Conservation (phyloP, 768 basidiomycete genomes). For the Russula brevipes region DNA sequence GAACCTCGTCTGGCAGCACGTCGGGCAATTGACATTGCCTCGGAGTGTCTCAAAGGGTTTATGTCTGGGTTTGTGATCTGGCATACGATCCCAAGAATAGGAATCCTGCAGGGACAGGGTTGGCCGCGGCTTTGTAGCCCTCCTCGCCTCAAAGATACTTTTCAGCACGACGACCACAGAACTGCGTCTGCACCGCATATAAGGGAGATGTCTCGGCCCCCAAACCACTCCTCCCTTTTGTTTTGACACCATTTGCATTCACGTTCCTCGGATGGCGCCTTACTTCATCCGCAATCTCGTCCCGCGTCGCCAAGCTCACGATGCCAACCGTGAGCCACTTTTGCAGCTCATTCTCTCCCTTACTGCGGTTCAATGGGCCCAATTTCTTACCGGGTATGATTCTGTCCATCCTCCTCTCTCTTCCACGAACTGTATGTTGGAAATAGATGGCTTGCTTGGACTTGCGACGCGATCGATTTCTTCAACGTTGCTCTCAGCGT, state of each 20-base stretch:
- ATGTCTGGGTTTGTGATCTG: background rate
- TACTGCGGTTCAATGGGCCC: conserved; percentile 47
- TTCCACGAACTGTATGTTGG: background rate
- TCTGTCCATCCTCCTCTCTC: background rate
- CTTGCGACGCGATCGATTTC: conserved; percentile 81
- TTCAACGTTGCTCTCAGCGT: conserved; percentile 69
- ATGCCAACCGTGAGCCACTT: conserved; percentile 31
- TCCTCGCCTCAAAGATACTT: background rate
- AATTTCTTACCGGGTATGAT: conserved; percentile 51
- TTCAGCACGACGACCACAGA: background rate
- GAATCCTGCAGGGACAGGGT: background rate
- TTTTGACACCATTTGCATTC: background rate
- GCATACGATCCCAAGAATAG: background rate
- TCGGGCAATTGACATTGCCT: background rate
- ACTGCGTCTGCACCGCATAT: background rate
- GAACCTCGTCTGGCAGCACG: background rate
- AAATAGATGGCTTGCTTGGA: conserved; percentile 77
- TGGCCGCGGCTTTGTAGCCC: background rate
- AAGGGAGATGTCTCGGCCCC: background rate
- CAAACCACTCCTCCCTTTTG: background rate
- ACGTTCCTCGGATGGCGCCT: conserved; percentile 14
- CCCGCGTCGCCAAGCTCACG: conserved; percentile 4
- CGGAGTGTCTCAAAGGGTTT: background rate
- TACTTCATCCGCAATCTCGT: conserved; percentile 18
- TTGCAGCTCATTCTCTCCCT: conserved; percentile 38